phyloP scores from a whole-genome alignment of 495 filamentous ascomycete genomes.

The Aspergillus affinis region DNA sequence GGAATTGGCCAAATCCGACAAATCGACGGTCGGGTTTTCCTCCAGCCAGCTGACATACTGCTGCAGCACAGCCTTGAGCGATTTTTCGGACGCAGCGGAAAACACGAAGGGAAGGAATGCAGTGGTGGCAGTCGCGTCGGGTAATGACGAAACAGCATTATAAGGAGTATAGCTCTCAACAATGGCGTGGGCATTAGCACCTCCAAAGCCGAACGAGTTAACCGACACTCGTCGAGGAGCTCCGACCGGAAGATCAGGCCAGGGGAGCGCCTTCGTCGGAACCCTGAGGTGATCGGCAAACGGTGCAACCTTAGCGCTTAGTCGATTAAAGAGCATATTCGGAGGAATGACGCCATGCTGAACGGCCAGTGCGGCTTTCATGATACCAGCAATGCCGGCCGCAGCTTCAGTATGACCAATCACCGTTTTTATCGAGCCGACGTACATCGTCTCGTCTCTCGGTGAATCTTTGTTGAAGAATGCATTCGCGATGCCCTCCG shows the following conservation, averaged over 20 bases:
- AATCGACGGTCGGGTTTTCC: not conserved
- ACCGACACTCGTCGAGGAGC: conserved; percentile 32
- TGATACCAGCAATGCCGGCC: conserved; percentile 55
- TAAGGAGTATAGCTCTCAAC: conserved; percentile 28
- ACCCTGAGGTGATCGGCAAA: conserved; percentile 42
- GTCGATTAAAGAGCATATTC: conserved; percentile 48
- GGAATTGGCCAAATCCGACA: not conserved
- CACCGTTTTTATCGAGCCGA: conserved; percentile 50
- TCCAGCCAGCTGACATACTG: not conserved
- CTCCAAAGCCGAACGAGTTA: conserved; percentile 60
- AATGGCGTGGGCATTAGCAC: conserved; percentile 63
- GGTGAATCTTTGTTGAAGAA: conserved; percentile 32
- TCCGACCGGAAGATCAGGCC: conserved; percentile 16
- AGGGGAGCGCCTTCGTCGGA: conserved; percentile 31
- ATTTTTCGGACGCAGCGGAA: not conserved
- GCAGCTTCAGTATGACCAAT: conserved; percentile 53
- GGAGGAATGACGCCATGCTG: conserved; percentile 48
- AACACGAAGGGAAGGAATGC: not conserved
- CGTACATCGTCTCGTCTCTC: conserved; percentile 34
- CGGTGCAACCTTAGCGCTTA: conserved; percentile 45
- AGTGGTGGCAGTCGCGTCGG: not conserved
- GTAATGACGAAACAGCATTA: not conserved
- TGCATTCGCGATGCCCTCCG: conserved; percentile 47
- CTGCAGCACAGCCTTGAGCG: not conserved
- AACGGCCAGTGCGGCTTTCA: conserved; percentile 53